Evolutionary conservation across 345 rosid species (phyloP), one percentile per base, ranked within the genome.

Genomic region (Citrus sp.): DNA sequence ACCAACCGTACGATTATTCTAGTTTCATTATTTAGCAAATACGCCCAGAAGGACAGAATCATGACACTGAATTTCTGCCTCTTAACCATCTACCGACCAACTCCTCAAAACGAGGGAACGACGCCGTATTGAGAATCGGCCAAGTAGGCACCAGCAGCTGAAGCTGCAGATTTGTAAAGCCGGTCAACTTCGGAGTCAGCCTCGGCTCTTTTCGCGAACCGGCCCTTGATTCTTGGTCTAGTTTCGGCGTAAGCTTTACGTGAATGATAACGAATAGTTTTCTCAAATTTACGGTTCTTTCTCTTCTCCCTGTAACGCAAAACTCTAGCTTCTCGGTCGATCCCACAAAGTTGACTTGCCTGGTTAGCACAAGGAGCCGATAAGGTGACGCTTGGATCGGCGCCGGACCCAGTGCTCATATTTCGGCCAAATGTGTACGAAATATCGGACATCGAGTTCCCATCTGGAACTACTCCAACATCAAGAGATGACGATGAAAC

Each of bases 161-260:
- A 68, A 25, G 79, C 74, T 13, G 76, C 81, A 0, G 81, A 77
- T 14, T 40, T 66, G 61, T 27, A 80, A 6, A 81, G 27, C 54
- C 67, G 65, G 24, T 82, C 85, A 68, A 80, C 82, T 72, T 91
- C 94, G 5, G 73, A 76, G 55, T 82, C 95, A 6, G 55, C 79
- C 38, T 89, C 97, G 1, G 86, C 81, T 2, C 98, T 84, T 84
- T 94, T 95, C 21, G 98, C 98, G 81, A 95, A 95, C 8, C 99
- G 85, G 27, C 99, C 99, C 83, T 93, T 95, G 90, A 95, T 92
- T 79, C 99, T 78, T 1, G 99, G 98, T 79, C 99, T 74, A 27
- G 97, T 92, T 84, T 95, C 99, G 2, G 99, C 99, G 28, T 95
- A 95, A 0, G 98, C 99, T 83, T 95, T 92, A 19, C 99, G 85